A percentile compares a stretch with the other conserved stretches of the same genome.
phyloP scores from a whole-genome alignment of 148 eudicot species.

The Hydrangea macrophylla region DNA sequence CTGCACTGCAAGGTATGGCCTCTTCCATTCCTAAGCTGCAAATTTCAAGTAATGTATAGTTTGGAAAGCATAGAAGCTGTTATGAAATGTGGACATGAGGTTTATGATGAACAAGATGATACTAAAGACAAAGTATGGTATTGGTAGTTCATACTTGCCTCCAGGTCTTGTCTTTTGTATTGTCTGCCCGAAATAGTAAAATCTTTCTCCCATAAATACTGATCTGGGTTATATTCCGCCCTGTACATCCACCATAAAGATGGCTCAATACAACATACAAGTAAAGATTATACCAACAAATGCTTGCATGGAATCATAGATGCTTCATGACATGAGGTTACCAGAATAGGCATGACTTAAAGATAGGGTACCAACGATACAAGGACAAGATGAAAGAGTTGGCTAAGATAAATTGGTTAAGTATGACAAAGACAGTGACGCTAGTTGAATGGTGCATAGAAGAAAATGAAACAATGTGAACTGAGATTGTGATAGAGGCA shows the following conservation, averaged over 20 bases:
- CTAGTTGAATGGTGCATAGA: too few species aligned
- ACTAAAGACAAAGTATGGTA: conserved; percentile 11
- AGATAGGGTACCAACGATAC: too few species aligned
- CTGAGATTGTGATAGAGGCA: too few species aligned
- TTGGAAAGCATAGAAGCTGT: conserved; percentile 8
- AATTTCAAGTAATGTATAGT: conserved; percentile 9
- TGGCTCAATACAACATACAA: conserved; percentile 3
- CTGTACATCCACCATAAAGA: conserved; percentile 35
- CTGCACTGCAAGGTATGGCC: conserved; percentile 78
- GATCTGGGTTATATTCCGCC: conserved; percentile 88
- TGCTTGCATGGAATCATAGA: background rate
- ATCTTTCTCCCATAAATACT: conserved; percentile 82
- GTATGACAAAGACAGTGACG: too few species aligned
- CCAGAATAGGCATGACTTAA: background rate
- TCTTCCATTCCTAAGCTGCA: conserved; percentile 79
- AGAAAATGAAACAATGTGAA: too few species aligned
- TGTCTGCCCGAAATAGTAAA: conserved; percentile 68
- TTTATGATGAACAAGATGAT: background rate
- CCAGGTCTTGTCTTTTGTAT: conserved; percentile 75
- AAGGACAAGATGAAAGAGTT: too few species aligned
- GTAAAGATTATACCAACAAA: background rate
- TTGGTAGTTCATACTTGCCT: conserved; percentile 74
- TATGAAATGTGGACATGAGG: background rate
- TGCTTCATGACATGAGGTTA: background rate
- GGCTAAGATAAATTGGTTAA: too few species aligned